Base-by-base conservation (phyloP, 495 filamentous ascomycete species). In the Aspergillus steynii region DNA sequence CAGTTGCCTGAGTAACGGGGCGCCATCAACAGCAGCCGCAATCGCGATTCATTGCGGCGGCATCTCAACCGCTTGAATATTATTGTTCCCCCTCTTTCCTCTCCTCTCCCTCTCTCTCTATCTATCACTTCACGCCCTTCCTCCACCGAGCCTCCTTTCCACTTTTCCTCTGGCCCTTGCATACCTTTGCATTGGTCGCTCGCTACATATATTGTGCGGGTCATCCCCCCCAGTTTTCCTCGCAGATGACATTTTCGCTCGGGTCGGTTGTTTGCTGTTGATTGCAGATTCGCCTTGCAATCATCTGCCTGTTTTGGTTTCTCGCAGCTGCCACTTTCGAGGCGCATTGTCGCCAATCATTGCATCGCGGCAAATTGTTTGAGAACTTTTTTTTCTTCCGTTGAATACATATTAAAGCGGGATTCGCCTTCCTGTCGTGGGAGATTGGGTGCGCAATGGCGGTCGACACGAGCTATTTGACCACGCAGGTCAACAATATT, bases 401-500 rank as follows among this genome's bases (percentile, higher is more conserved):
- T 64, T 8, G 27, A n/a, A 31, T 29, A 42, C 27, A 29, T 51
- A 62, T 53, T 53, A 34, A 32, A 46, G 20, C 31, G 20, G 29
- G 47, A 47, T 51, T 42, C 50, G 42, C 29, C 65, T 55, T 67
- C 72, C 64, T 63, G 71, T 65, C 51, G 66, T 71, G 62, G 60
- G 61, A 60, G 53, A 46, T 45, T 29, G 29, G 29, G 52, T 27
- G 61, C 61, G 55, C 37, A 29, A 97, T 96, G 93, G 71, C 75
- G 46, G 95, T 96, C 85, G 92, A 97, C 76, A 91, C 92, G 53
- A 89, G 88, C 71, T 94, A 96, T 70, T 79, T 97, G 72, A 89
- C 91, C 67, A 91, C 93, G 69, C 93, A 97, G 83, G 91, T 97
- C 74, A 91, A 91, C 65, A 93, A 86, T 65, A 97, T 96, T 69